Conservation (phyloP, 2,329 filamentous ascomycete species). For the Clonostachys byssicola region DNA sequence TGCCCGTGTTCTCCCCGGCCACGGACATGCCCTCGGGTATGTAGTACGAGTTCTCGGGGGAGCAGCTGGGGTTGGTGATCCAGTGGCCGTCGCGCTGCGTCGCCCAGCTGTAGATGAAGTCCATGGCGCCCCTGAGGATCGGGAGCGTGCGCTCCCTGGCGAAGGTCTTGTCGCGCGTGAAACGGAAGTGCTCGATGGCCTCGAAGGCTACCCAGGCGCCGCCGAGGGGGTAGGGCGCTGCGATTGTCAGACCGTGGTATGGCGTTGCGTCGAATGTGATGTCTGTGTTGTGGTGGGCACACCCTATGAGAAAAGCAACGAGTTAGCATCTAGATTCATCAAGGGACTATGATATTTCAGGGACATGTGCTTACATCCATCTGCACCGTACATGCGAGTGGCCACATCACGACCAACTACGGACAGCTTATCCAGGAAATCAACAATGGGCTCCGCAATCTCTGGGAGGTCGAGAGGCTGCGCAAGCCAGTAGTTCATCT, state of each 20-base stretch:
- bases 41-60: conserved; percentile 16
- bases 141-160: conserved; percentile 14
- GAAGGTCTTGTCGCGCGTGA: conserved; percentile 20
- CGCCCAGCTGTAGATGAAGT: conserved; percentile 23
- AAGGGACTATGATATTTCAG: no score
- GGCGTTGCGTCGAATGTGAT: conserved; percentile 22
- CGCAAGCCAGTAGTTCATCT: conserved; percentile 35
- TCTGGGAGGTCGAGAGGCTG: conserved; percentile 15
- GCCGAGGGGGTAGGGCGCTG: conserved; percentile 14
- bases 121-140: conserved; percentile 16
- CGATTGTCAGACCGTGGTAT: conserved; percentile 4
- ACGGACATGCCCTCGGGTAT: conserved; percentile 6
- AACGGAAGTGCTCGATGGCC: conserved; percentile 29
- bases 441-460: conserved; percentile 28
- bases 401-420: conserved; percentile 22
- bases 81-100: conserved; percentile 15
- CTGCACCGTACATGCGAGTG: conserved; percentile 17
- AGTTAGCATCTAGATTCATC: conserved; percentile 1
- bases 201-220: conserved; percentile 32
- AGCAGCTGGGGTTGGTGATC: conserved; percentile 16
- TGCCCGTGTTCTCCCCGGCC: conserved; percentile 2
- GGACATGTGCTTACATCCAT: no score
- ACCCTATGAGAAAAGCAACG: conserved; percentile 4
- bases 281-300: conserved; percentile 28
- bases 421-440: conserved; percentile 29